Percentiles rank a stretch among this genome's conserved stretches.
Conservation (phyloP, 148 eudicot genomes). For the Camellia sinensis region DNA sequence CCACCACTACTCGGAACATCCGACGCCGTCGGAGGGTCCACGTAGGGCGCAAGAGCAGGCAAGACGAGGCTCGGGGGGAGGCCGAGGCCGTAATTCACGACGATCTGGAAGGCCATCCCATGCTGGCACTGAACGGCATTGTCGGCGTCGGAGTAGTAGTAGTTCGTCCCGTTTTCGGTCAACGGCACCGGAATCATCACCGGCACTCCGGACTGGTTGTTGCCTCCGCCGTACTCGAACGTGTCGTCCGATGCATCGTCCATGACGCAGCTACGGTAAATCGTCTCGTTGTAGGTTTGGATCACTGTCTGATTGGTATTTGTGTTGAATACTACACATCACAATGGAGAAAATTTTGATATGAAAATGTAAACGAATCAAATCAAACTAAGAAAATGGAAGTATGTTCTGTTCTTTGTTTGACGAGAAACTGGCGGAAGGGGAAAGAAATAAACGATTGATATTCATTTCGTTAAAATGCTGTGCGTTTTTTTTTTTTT, state of each 20-base stretch:
- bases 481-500: not conserved
- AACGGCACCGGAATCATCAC: slow-evolving; percentile 43
- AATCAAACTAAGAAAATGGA: no score
- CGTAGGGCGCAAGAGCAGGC: slow-evolving; percentile 73
- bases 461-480: no score
- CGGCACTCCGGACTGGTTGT: slow-evolving; percentile 23
- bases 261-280: slow-evolving; percentile 51
- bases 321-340: slow-evolving; percentile 66
- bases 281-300: slow-evolving; percentile 63
- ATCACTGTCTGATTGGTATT: slow-evolving; percentile 69
- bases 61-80: slow-evolving; percentile 83
- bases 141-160: slow-evolving; percentile 66
- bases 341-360: no score
- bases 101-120: slow-evolving; percentile 62
- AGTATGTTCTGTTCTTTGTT: no score
- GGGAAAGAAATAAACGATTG: no score
- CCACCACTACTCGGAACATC: slow-evolving; percentile 6
- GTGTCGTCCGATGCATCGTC: slow-evolving; percentile 55
- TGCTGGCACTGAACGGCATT: slow-evolving; percentile 58
- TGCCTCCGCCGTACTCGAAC: slow-evolving; percentile 43
- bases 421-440: no score
- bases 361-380: no score
- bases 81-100: slow-evolving; percentile 58
- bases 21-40: slow-evolving; percentile 38
- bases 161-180: slow-evolving; percentile 51